A percentile compares a stretch with the other conserved stretches of the same genome.
Conservation (phyloP, 352 stramenopile genomes). For the Globisporangium alternatum region DNA sequence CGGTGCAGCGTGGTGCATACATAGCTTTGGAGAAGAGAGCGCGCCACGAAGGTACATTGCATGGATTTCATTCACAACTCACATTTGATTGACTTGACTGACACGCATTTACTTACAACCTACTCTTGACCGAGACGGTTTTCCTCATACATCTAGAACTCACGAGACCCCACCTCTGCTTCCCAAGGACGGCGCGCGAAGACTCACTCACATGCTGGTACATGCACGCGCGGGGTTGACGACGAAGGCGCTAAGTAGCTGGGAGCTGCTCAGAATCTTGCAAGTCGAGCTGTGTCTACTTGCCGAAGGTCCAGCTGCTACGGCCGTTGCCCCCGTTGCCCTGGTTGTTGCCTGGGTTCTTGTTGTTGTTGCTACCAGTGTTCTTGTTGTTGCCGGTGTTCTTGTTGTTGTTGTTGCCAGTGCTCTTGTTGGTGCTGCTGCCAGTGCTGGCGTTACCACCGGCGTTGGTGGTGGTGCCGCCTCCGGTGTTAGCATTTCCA, state of each 20-base stretch:
- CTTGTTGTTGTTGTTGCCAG: conserved; percentile 10
- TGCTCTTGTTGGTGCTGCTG: conserved; percentile 4
- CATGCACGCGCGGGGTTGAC: neutral
- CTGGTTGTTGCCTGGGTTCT: conserved; percentile 5
- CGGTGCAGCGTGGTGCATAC: no score
- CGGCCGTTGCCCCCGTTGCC: neutral
- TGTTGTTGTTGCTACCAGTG: conserved; percentile 2
- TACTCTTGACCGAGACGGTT: neutral
- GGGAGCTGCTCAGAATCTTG: neutral
- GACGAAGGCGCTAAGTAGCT: no score
- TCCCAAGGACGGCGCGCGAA: neutral
- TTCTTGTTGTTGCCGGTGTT: conserved; percentile 6
- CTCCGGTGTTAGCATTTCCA: neutral
- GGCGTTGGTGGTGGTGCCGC: conserved; percentile 2
- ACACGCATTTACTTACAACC: conserved; percentile 2
- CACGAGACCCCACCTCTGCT: neutral
- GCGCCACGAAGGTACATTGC: no score
- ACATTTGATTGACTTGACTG: neutral
- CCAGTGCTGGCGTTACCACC: conserved; percentile 3
- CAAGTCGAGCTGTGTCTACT: neutral
- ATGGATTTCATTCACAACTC: neutral
- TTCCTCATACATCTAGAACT: neutral
- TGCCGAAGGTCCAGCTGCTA: conserved; percentile 8
- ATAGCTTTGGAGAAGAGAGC: no score
- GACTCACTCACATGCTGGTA: neutral